Base-by-base conservation (phyloP, 768 basidiomycete genomes). In the Phaffia tasmanica region DNA sequence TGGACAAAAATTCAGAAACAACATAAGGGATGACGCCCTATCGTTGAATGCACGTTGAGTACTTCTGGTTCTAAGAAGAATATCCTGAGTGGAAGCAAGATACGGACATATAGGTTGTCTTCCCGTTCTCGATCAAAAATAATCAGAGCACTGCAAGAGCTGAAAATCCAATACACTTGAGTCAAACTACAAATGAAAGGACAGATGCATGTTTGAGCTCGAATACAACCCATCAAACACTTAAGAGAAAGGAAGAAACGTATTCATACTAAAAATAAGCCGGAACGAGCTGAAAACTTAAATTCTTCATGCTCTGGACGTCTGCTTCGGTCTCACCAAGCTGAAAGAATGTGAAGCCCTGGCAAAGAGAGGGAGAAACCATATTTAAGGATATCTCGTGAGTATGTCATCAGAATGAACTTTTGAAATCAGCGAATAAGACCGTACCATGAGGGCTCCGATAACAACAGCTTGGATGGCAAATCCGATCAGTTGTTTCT, bases 51-150 rank as follows among this genome's bases (percentile, higher is more conserved):
- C n/a, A 51, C 19, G 49, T 19, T 30, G 21, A 23, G 23, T 8
- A 51, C 23, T 15, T 14, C 1, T 18, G 5, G 18, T 27, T 30
- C 4, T 1, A 46, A 15, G 25, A 56, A 48, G 23, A 15, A 2
- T 29, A 15, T 25, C 19, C 23, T 2, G 29, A 19, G 49, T 11
- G 60, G 25, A 25, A 2, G 49, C 6, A n/a, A 60, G 4, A 23
- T 14, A 71, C 71, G 54, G 42, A 73, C 62, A 50, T 69, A 69
- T 6, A 69, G 58, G 8, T 59, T 46, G 27, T 69, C 79, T 64
- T 81, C 80, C 29, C 76, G 74, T 64, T 81, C 80, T 9, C 80
- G 75, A 69, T 81, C 80, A 57, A 81, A 81, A 59, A 81, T 77
- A 61, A 78, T 72, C 47, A 79, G 74, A 47, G 74, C 72, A 50